These are phyloP conservation scores for Geotrichum macrosporum DNA, from an alignment of 1,139 yeast genomes.

Conservation along the genomic window DNA sequence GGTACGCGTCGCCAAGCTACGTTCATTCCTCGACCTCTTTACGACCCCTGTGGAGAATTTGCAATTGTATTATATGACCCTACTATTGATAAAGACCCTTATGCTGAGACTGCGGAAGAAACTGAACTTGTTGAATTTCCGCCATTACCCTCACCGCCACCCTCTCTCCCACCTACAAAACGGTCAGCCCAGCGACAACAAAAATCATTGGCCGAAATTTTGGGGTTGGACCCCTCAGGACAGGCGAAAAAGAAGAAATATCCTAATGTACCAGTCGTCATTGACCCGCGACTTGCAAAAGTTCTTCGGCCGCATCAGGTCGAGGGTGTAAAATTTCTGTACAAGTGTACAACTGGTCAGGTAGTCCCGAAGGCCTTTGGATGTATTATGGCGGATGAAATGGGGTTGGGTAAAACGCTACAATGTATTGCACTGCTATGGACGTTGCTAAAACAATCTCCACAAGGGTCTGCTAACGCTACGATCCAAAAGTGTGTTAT, in stretches of 20 bases:
- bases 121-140: slow-evolving; percentile 21
- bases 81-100: slow-evolving; percentile 57
- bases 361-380: slow-evolving; percentile 86
- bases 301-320: slow-evolving; percentile 93
- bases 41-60: slow-evolving; percentile 89
- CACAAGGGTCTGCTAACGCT: slow-evolving; percentile 62
- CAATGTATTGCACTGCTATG: slow-evolving; percentile 92
- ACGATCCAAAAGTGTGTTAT: slow-evolving; percentile 88
- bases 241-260: slow-evolving; percentile 49
- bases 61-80: slow-evolving; percentile 96
- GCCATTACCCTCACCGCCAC: slow-evolving; percentile 20
- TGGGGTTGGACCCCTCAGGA: slow-evolving; percentile 54
- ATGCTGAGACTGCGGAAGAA: slow-evolving; percentile 23
- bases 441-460: slow-evolving; percentile 88
- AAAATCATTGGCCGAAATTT: slow-evolving; percentile 70
- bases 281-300: slow-evolving; percentile 83
- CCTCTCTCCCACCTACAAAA: slow-evolving; percentile 32
- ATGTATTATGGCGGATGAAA: slow-evolving; percentile 98
- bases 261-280: slow-evolving; percentile 91
- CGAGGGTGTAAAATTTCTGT: slow-evolving; percentile 88
- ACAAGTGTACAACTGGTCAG: slow-evolving; percentile 85
- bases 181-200: slow-evolving; percentile 41
- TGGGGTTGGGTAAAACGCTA: slow-evolving; percentile 95
- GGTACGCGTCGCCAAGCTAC: slow-evolving; percentile 71
- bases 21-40: slow-evolving; percentile 80